Conservation (phyloP, 441 rosid genomes). For the Croton laevigatus region DNA sequence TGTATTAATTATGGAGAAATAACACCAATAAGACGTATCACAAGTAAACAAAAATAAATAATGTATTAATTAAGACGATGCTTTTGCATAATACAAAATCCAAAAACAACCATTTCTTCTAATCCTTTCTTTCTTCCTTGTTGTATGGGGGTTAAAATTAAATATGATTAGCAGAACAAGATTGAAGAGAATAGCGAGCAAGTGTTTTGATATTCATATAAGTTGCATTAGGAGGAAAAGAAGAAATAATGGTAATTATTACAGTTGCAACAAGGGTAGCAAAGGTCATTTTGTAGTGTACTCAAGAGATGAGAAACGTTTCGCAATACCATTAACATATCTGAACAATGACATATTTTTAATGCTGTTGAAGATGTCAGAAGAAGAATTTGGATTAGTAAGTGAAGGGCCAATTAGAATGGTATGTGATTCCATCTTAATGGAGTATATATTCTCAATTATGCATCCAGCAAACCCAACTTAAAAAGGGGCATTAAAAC, state of each 20-base stretch:
- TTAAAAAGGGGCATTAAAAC: no score
- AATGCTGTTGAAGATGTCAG: constrained; percentile 1
- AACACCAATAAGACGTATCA: no score
- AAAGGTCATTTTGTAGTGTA: constrained; percentile 18
- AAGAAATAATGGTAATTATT: no score
- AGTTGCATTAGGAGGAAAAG: background rate
- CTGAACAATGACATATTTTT: constrained; percentile 2
- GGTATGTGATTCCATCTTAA: constrained; percentile 5
- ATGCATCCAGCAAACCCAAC: no score
- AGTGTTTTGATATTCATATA: no score
- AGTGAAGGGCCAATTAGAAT: constrained; percentile 9
- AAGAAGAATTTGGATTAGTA: constrained; percentile 17
- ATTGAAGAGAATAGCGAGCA: constrained; percentile 6
- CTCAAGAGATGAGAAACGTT: constrained; percentile 11
- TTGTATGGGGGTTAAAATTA: background rate
- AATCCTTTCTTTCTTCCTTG: background rate
- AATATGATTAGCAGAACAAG: constrained; percentile 4
- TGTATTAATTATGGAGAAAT: no score
- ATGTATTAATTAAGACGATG: no score
- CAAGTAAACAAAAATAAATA: no score
- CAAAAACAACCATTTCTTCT: background rate
- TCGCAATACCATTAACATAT: constrained; percentile 6
- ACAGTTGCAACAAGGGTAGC: background rate
- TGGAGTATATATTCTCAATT: constrained; percentile 9
- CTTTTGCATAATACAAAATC: background rate